Base-by-base conservation (phyloP, 2,329 filamentous ascomycete genomes). In the Elsinoe ampelina region DNA sequence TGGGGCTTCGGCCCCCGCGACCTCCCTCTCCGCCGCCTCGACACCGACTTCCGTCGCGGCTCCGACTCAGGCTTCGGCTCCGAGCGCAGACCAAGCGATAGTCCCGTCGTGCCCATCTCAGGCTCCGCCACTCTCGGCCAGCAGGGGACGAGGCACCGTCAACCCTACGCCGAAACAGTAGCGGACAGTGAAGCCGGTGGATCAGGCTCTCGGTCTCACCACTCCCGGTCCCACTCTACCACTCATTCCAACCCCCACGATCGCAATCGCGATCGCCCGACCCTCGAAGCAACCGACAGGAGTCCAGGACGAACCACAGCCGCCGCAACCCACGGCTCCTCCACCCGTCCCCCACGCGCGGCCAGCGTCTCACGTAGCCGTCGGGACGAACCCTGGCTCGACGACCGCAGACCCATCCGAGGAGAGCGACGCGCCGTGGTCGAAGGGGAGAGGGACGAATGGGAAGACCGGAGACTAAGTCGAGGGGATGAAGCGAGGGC, bases 101-200 rank as follows among this genome's bases (percentile, higher is more conserved):
- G 45, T 19, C 45, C 30, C 10, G 20, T 22, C 12, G 19, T 45
- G 7, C 41, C 41, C 19, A 22, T 19, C 19, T 26, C 41, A 13
- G 19, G 41, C 7, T 30, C 26, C 7, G 26, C 26, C 26, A 30
- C 26, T 8, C 26, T 41, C 38, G 38, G 17, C 10, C 38, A 7
- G 10, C 5, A n/a, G 11, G 17, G 38, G 38, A 15, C 13, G 5
- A n/a, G 36, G 10, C 17, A 39, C 36, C 36, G 36, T 12, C 45
- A 50, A 15, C 32, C 48, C 12, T 52, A 52, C 19, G 48, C 48
- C 12, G 48, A 52, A 34, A 52, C 48, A 15, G 48, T 52, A 6
- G 35, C 17, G 12, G 48, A 52, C 19, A 20, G n/a, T 38, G 48
- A 52, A 19, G 17, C 22, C 15, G 48, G 48, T 2, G 32, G 48